A percentile compares a stretch with the other conserved stretches of the same genome.
phyloP scores from a whole-genome alignment of 805 yeast genomes.

The Teunomyces atbi region DNA sequence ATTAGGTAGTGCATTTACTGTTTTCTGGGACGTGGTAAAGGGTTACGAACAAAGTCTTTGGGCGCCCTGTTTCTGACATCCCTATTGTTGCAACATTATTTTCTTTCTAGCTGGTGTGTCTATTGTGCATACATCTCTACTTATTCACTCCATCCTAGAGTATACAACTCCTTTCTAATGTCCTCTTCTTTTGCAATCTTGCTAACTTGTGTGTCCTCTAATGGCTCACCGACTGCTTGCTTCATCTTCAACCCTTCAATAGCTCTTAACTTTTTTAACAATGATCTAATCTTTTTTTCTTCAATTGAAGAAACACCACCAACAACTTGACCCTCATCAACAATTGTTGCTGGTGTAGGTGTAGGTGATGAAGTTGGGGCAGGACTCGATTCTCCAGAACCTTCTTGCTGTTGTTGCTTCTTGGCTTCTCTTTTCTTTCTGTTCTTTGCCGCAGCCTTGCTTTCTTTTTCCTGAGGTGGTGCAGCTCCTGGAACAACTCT shows the following conservation, averaged over 20 bases:
- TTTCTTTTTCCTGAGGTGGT: slow-evolving; percentile 44
- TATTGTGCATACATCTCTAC: not conserved
- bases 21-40: not conserved
- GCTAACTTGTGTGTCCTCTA: slow-evolving; percentile 90
- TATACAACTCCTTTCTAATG: slow-evolving; percentile 69
- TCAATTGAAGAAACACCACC: slow-evolving; percentile 73
- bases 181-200: slow-evolving; percentile 86
- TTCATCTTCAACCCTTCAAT: slow-evolving; percentile 86
- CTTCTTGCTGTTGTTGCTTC: slow-evolving; percentile 24
- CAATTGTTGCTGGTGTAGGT: slow-evolving; percentile 13
- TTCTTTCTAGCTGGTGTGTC: not conserved
- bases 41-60: not conserved
- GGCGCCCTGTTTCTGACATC: not conserved
- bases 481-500: slow-evolving; percentile 61
- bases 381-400: slow-evolving; percentile 10
- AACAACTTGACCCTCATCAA: slow-evolving; percentile 40
- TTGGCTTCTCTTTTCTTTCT: slow-evolving; percentile 71
- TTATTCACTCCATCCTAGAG: slow-evolving; percentile 64
- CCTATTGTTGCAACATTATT: not conserved
- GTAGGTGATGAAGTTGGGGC: slow-evolving; percentile 12
- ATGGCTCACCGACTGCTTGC: slow-evolving; percentile 75
- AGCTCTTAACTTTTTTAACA: slow-evolving; percentile 93
- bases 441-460: slow-evolving; percentile 69
- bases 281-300: slow-evolving; percentile 87
- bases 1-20: not conserved